Conservation (phyloP, 129 eudicot species). For the Tagetes erecta region DNA sequence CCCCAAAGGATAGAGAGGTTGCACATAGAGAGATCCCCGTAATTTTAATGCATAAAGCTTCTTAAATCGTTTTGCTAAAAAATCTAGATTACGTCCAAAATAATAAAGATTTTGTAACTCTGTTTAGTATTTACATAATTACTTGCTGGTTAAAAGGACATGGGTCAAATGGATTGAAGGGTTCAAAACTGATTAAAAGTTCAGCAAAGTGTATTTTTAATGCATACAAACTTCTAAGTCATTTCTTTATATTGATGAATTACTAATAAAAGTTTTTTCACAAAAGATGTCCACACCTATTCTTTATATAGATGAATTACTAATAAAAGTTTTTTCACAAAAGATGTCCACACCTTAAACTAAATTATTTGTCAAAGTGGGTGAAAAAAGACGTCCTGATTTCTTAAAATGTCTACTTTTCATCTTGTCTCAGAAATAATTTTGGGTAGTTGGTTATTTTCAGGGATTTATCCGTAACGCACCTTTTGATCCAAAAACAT, state of each 20-base stretch:
- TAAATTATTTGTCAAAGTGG: neutral
- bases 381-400: conserved; percentile 3
- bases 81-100: neutral
- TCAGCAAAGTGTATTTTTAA: neutral
- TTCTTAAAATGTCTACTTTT: neutral
- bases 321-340: neutral
- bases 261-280: neutral
- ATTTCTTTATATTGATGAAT: neutral
- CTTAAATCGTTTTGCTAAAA: neutral
- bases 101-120: neutral
- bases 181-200: conserved; percentile 2
- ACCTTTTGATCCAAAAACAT: conserved; percentile 70
- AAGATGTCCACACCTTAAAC: neutral
- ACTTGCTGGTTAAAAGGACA: neutral
- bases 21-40: neutral
- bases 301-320: neutral
- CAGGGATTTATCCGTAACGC: conserved; percentile 84
- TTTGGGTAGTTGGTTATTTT: conserved; percentile 19
- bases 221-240: neutral
- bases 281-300: neutral
- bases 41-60: neutral
- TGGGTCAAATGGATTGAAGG: neutral
- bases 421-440: neutral
- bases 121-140: neutral
- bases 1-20: too few relatives aligned